phyloP scores from a whole-genome alignment of 495 filamentous ascomycete species.

The Penicillium ochrochloron region DNA sequence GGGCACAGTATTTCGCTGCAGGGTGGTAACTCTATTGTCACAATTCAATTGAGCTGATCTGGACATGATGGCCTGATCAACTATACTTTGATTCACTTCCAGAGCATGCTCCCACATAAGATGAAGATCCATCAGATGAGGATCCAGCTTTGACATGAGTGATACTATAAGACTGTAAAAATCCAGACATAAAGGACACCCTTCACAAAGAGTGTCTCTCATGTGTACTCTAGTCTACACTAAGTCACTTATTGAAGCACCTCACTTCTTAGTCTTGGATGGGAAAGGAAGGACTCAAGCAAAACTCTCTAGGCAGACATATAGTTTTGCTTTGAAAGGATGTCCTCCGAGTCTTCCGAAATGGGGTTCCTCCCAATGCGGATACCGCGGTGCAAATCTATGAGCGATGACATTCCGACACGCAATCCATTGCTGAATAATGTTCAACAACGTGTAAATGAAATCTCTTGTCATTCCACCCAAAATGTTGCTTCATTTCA shows the following conservation, averaged over 20 bases:
- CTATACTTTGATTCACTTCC: background rate
- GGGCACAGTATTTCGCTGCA: background rate
- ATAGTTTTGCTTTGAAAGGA: background rate
- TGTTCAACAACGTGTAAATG: background rate
- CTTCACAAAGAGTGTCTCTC: background rate
- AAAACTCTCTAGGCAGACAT: background rate
- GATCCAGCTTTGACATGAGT: no score
- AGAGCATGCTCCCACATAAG: background rate
- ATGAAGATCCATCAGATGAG: no score
- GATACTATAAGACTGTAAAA: no score
- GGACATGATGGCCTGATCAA: background rate
- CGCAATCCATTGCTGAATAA: background rate
- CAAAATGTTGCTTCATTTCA: background rate
- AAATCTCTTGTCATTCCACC: background rate
- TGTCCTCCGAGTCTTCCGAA: background rate
- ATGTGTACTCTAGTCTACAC: background rate
- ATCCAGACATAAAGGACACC: no score
- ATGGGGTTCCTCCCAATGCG: no score
- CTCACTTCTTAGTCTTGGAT: no score
- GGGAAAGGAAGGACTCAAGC: no score
- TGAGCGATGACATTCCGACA: background rate
- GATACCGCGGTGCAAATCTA: background rate
- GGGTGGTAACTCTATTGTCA: background rate
- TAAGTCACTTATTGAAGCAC: background rate
- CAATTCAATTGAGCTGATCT: background rate